Evolutionary conservation across 768 basidiomycete species (phyloP), one percentile per base, ranked within the genome.

Genomic region (Kwoniella dejecticola): DNA sequence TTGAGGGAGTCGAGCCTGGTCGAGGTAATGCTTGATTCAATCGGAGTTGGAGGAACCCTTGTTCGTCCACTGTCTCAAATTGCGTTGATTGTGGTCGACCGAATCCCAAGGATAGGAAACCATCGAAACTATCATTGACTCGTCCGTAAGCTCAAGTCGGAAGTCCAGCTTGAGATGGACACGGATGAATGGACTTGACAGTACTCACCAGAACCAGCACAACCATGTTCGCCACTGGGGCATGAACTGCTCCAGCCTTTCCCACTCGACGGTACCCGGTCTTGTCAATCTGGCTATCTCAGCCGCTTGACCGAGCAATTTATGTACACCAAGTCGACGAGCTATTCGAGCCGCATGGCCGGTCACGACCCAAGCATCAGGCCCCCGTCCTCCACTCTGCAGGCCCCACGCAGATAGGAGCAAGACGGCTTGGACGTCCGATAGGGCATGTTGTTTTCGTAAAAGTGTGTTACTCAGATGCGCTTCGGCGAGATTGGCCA

Each of bases 211-310:
- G 50, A 60, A 67, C 60, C 66, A 67, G 17, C 62, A 70, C 27
- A 64, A 31, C 71, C 71, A 73, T 23, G 67, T 70, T 44, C 71
- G 23, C 64, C 71, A 69, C 42, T 69, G 68, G 12, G 71, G 66
- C 55, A 70, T 56, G 46, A 68, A 70, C n/a, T 62, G 55, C 17
- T 70, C 64, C 36, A 70, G 29, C 30, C 63, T 68, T 15, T 49
- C 24, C 62, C 64, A 64, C 23, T 62, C 71, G 21, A 62, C 49
- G 17, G 66, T 55, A 1, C 57, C 64, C 4, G 62, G 59, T 44
- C 65, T 42, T 13, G 69, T 57, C 13, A 52, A 23, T 40, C 60
- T 33, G 4, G 69, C 65, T 15, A 62, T 48, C 30, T 68, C 64
- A 4, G 66, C 63, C 15, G 66, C 68, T 36, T 66, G 57, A 19